Evolutionary conservation across 2,329 filamentous ascomycete species (phyloP).

Genomic region (Trichoderma arundinaceum): DNA sequence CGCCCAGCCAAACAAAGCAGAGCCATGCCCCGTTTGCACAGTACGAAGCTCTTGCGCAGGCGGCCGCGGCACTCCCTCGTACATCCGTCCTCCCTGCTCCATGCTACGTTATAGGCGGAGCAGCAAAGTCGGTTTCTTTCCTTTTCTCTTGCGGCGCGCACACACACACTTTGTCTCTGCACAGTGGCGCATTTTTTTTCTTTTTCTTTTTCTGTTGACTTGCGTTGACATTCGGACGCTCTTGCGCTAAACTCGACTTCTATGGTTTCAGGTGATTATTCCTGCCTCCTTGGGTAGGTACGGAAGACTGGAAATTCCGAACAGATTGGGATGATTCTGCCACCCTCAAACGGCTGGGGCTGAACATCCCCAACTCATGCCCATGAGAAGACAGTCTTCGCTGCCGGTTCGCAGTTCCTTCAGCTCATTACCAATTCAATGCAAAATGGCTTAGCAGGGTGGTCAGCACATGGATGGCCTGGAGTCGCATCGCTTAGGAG

Average conservation of each 20-base stretch:
- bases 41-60: not conserved
- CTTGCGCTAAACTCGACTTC: not conserved
- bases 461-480: constrained; percentile 24
- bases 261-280: not conserved
- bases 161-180: no score
- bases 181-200: no score
- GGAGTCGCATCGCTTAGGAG: constrained; percentile 23
- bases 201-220: not conserved
- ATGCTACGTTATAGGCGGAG: not conserved
- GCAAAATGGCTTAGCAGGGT: constrained; percentile 7
- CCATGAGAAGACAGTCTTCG: not conserved
- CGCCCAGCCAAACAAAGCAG: not conserved
- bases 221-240: not conserved
- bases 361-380: not conserved
- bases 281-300: no score
- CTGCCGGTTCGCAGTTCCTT: not conserved
- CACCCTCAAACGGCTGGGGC: not conserved
- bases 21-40: constrained; percentile 16
- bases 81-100: constrained; percentile 5
- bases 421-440: constrained; percentile 13
- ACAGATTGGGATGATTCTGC: no score
- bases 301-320: no score
- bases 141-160: no score
- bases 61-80: constrained; percentile 2
- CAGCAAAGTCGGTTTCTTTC: no score